Evolutionary conservation across 306 rosid species (phyloP).

Genomic region (Psophocarpus tetragonolobus): DNA sequence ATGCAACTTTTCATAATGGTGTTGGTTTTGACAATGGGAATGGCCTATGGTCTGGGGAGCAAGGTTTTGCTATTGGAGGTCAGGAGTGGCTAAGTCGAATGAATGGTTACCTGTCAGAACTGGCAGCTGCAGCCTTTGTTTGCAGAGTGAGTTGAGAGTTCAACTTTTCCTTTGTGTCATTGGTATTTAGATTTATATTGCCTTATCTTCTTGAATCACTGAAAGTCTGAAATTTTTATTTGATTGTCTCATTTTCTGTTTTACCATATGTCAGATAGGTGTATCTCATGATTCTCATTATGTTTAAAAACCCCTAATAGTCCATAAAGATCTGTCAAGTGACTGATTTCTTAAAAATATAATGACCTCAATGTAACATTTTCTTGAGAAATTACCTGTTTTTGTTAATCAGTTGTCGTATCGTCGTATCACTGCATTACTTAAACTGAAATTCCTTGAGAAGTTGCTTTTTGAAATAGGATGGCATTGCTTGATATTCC

Average conservation of each 20-base stretch:
- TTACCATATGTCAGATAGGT: not conserved
- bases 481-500: conserved; percentile 9
- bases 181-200: not conserved
- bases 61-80: conserved; percentile 78
- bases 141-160: conserved; percentile 60
- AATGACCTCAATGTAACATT: not conserved
- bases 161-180: not conserved
- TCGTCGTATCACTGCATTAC: not conserved
- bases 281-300: not conserved
- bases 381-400: not conserved
- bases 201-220: not conserved
- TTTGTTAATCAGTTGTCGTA: not conserved
- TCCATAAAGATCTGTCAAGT: not conserved
- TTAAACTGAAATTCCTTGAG: not conserved
- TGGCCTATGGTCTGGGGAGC: conserved; percentile 69
- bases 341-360: not conserved
- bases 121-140: conserved; percentile 89
- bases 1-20: conserved; percentile 59
- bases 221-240: not conserved
- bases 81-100: conserved; percentile 61
- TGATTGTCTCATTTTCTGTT: not conserved
- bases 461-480: conserved; percentile 9
- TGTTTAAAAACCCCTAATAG: not conserved
- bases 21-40: conserved; percentile 73
- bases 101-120: conserved; percentile 79